A percentile compares a stretch with the other conserved stretches of the same genome.
phyloP scores from a whole-genome alignment of 139 green algal genomes.

The Raphidocelis subcapitata region DNA sequence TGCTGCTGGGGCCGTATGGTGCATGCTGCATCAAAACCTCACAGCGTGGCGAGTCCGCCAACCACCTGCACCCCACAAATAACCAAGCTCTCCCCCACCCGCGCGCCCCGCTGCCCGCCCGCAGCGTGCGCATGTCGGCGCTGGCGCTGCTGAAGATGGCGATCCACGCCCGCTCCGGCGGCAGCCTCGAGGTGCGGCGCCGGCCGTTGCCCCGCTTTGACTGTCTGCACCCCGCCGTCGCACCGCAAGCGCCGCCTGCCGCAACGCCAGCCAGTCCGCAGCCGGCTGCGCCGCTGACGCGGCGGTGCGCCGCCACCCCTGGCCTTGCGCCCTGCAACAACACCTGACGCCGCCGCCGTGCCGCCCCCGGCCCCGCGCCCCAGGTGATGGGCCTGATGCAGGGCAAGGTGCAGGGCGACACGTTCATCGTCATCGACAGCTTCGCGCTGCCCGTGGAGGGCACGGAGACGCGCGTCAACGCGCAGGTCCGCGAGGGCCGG shows the following conservation, averaged over 20 bases:
- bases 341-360: no score
- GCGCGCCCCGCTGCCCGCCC: background rate
- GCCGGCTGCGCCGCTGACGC: no score
- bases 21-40: background rate
- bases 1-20: background rate
- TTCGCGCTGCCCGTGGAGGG: conserved; percentile 98
- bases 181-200: conserved; percentile 79
- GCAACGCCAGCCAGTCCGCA: no score
- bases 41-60: no score
- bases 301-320: no score
- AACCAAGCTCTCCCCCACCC: no score
- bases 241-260: no score
- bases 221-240: no score
- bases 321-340: no score
- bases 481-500: conserved; percentile 38
- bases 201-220: conserved; percentile 1
- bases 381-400: conserved; percentile 97
- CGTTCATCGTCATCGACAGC: conserved; percentile 93
- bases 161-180: conserved; percentile 93
- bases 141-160: conserved; percentile 97
- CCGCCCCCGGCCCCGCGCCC: no score
- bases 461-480: conserved; percentile 97
- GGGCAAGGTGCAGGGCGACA: conserved; percentile 83
- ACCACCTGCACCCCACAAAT: no score
- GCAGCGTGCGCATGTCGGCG: conserved; percentile 89